Conservation (phyloP, 208 protist species). For the Acanthamoeba sp. region DNA sequence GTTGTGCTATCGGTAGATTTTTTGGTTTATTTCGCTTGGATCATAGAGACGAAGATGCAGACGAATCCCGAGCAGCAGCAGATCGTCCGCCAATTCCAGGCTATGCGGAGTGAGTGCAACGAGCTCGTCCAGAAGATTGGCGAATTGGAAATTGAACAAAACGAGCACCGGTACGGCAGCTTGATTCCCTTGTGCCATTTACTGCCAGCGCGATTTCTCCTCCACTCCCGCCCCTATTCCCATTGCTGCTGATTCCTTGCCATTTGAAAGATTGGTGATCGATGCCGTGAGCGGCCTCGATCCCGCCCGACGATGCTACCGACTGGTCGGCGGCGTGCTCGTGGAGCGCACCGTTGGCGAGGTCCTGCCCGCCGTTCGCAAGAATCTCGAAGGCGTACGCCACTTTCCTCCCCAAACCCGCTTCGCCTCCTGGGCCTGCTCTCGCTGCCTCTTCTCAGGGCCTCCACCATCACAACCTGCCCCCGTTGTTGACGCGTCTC, state of each 20-base stretch:
- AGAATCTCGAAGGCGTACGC: slow-evolving; percentile 86
- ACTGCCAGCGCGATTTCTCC: background rate
- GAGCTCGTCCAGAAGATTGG: slow-evolving; percentile 83
- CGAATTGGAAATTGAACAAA: slow-evolving; percentile 93
- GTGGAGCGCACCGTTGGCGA: slow-evolving; percentile 96
- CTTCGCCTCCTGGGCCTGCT: background rate
- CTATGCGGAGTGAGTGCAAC: slow-evolving; percentile 39
- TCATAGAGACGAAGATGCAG: background rate
- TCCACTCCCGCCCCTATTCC: background rate
- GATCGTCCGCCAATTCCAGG: slow-evolving; percentile 64
- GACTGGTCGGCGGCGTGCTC: slow-evolving; percentile 95
- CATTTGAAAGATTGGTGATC: slow-evolving; percentile 91
- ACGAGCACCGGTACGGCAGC: slow-evolving; percentile 90
- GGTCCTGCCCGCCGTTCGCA: slow-evolving; percentile 95
- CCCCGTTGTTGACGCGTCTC: too few relatives aligned
- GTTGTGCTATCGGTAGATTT: background rate
- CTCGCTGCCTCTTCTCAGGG: background rate
- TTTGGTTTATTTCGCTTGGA: background rate
- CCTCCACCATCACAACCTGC: too few relatives aligned
- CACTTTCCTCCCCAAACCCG: background rate
- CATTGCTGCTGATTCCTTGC: background rate
- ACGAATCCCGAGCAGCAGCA: slow-evolving; percentile 57
- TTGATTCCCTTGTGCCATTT: background rate
- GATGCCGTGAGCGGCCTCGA: slow-evolving; percentile 92
- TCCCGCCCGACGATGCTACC: slow-evolving; percentile 94